A percentile compares a stretch with the other conserved stretches of the same genome.
phyloP scores from a whole-genome alignment of 768 basidiomycete genomes.

The Leccinum variicolor region DNA sequence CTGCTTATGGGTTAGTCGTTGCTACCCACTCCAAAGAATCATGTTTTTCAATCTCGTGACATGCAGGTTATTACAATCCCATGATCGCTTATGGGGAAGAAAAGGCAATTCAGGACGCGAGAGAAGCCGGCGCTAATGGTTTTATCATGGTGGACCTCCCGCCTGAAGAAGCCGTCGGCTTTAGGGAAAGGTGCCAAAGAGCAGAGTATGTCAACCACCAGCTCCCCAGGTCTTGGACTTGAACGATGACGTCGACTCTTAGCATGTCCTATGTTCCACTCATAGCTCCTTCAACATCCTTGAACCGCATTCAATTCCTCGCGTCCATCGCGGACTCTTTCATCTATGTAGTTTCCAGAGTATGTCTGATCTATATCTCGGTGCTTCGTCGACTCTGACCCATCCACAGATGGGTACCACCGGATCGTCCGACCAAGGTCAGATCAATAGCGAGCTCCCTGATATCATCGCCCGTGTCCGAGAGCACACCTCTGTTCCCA shows the following conservation, averaged over 20 bases:
- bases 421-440: conserved; percentile 75
- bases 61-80: conserved; percentile 94
- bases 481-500: conserved; percentile 70
- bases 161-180: conserved; percentile 90
- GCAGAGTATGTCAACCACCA: conserved; percentile 56
- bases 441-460: conserved; percentile 74
- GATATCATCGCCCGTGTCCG: conserved; percentile 83
- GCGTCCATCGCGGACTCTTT: conserved; percentile 93
- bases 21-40: background rate
- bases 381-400: conserved; percentile 1
- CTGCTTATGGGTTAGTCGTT: conserved; percentile 37
- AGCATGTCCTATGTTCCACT: conserved; percentile 95
- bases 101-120: conserved; percentile 86
- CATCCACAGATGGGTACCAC: conserved; percentile 89
- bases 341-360: conserved; percentile 98
- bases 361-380: conserved; percentile 27
- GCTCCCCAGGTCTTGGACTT: background rate
- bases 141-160: conserved; percentile 98
- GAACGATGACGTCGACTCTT: conserved; percentile 3
- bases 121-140: conserved; percentile 89
- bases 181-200: conserved; percentile 83
- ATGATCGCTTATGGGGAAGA: conserved; percentile 94
- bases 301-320: conserved; percentile 86
- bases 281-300: conserved; percentile 90
- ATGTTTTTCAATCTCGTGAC: background rate